A percentile compares a stretch with the other conserved stretches of the same genome.
Evolutionary conservation across 1,139 yeast species (phyloP).

Genomic region (Diutina catenulata): DNA sequence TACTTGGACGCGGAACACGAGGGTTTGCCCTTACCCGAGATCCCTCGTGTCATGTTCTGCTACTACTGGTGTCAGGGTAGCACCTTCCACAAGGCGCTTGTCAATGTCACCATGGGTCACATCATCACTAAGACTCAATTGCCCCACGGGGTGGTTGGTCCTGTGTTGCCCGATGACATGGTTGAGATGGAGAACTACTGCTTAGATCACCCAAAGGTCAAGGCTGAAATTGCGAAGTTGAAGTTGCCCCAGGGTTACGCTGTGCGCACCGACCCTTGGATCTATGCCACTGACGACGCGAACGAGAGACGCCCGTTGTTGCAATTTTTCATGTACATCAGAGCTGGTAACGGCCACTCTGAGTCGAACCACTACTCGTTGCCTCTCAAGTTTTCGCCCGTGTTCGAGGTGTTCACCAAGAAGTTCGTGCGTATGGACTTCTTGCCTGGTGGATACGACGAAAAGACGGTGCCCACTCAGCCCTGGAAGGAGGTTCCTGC

Average conservation of each 20-base stretch:
- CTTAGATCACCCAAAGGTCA: constrained; percentile 43
- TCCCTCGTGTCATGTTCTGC: constrained; percentile 55
- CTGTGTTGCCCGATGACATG: constrained; percentile 63
- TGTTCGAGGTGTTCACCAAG: constrained; percentile 54
- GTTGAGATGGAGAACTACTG: constrained; percentile 40
- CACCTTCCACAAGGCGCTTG: constrained; percentile 61
- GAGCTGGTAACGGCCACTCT: constrained; percentile 52
- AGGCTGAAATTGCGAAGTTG: constrained; percentile 53
- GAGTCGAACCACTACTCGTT: constrained; percentile 81
- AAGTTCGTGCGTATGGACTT: constrained; percentile 68
- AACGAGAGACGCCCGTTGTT: constrained; percentile 50
- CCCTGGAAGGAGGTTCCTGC: constrained; percentile 51
- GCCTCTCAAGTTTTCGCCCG: constrained; percentile 76
- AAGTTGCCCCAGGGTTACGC: constrained; percentile 43
- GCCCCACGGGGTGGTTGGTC: constrained; percentile 62
- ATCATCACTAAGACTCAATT: constrained; percentile 45
- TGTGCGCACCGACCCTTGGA: constrained; percentile 76
- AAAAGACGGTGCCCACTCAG: constrained; percentile 43
- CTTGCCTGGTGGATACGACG: constrained; percentile 66
- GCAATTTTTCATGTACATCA: constrained; percentile 72
- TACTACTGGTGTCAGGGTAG: constrained; percentile 51
- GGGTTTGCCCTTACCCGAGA: constrained; percentile 43
- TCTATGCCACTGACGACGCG: constrained; percentile 68
- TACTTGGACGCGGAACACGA: constrained; percentile 60
- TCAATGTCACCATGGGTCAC: constrained; percentile 55